These are phyloP conservation scores for Kwoniella sp. DNA, from an alignment of 768 basidiomycete genomes.

Conservation along the genomic window DNA sequence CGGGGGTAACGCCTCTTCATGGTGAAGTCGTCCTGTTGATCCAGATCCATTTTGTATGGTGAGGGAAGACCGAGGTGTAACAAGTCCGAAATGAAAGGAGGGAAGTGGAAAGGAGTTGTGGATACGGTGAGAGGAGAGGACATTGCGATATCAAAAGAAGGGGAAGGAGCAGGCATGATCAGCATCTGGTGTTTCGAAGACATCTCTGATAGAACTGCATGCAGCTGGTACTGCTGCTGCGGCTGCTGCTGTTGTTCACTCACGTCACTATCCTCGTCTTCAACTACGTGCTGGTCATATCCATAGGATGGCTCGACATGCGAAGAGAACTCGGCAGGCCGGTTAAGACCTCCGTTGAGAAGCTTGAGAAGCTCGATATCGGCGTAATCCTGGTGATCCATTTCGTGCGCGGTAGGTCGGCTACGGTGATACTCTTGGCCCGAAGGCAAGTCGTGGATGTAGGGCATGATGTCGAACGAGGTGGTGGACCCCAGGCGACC, in stretches of 20 bases:
- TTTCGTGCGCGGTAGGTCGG: not conserved
- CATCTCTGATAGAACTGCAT: not conserved
- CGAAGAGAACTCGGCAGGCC: slow-evolving; percentile 1
- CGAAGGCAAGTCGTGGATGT: slow-evolving; percentile 24
- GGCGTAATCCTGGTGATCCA: slow-evolving; percentile 9
- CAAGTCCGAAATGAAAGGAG: slow-evolving; percentile 22
- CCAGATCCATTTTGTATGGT: not conserved
- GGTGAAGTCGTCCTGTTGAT: slow-evolving; percentile 19
- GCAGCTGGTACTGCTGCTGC: not conserved
- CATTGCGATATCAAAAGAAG: not conserved
- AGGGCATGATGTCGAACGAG: slow-evolving; percentile 23
- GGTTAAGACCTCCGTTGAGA: slow-evolving; percentile 18
- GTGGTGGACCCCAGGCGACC: slow-evolving; percentile 20
- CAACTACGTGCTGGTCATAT: slow-evolving; percentile 5
- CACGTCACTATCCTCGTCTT: slow-evolving; percentile 23
- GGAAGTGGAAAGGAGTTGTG: slow-evolving; percentile 10
- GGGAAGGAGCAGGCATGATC: slow-evolving; percentile 6
- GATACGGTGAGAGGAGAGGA: not conserved
- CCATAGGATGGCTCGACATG: slow-evolving; percentile 2
- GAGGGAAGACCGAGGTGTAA: slow-evolving; percentile 1
- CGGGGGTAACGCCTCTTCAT: slow-evolving; percentile 14
- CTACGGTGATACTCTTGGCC: not conserved
- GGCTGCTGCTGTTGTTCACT: not conserved
- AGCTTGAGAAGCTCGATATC: slow-evolving; percentile 26
- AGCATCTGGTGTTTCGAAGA: slow-evolving; percentile 3